Base-by-base conservation (phyloP, 495 filamentous ascomycete species). In the Aspergillus sclerotiicarbonarius region DNA sequence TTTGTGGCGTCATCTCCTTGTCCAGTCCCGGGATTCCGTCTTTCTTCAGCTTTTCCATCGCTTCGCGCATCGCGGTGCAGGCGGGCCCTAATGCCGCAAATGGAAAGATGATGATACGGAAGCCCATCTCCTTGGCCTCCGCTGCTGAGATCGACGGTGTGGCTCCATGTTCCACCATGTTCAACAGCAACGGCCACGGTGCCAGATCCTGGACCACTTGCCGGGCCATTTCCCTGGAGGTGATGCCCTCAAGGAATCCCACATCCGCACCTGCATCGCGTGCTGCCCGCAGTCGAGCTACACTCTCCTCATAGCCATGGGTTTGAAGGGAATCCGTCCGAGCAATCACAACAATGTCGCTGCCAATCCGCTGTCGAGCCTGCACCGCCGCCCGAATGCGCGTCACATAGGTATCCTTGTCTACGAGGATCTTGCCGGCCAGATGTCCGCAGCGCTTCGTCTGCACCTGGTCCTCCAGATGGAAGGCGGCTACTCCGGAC, bases 401-500 rank as follows among this genome's bases (percentile, higher is more conserved):
- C 8, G 76, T 76, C 18, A 76, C 66, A 66, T 80, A 90, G 9
- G 76, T 78, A 5, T 74, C 68, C 0, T 52, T 64, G 51, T 74
- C 68, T 45, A 90, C 86, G 19, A 90, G 74, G 44, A 82, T 75
- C 66, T 91, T 91, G 37, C 84, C 82, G 0, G 58, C 67, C 0
- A 89, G 74, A 56, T 88, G 84, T 2, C 85, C 86, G 69, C 85
- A 88, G 13, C 84, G 85, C 64, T 90, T 90, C 20, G 79, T 83
- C 56, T 77, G 75, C 13, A 88, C 80, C 64, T 90, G 86, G 74
- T 90, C 88, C 69, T 91, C 87, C 63, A 90, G 79, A 65, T 90
- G 87, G 58, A 90, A 78, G 33, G 75, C 88, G 4, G 88, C 87
- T 0, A 90, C 84, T 43, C 86, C 86, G 8, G 84, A 77, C 8